Evolutionary conservation across 768 basidiomycete species (phyloP), one percentile per base, ranked within the genome.

Genomic region (Tulasnella calospora): DNA sequence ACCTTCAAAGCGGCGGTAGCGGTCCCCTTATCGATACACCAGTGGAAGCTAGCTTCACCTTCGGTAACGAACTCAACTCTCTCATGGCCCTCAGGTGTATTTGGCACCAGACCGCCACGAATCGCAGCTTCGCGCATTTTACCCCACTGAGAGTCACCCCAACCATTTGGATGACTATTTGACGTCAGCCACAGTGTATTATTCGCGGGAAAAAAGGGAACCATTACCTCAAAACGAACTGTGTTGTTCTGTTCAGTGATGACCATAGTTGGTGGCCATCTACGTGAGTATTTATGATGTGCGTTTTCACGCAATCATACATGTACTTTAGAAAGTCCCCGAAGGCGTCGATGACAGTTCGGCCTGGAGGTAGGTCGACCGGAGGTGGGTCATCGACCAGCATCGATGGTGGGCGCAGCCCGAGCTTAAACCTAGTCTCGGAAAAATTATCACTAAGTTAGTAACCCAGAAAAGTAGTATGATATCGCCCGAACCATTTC

Each of bases 1-100:
- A 82, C 85, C 80, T 81, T 80, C 71, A 86, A 81, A 21, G 81
- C 81, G 72, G 81, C 81, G 36, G 81, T 79, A 0, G 82, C 81
- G 55, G 86, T 80, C 0, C 85, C 86, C 75, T 83, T 84, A 5
- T 83, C 83, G 74, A 89, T 79, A 51, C 87, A 87, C 76, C 84
- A 89, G 79, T 89, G 88, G 17, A 89, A 81, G 81, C 86, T 86
- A 0, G 88, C 89, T 81, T 89, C 89, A 41, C 88, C 88, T 78
- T 89, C 89, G 0, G 87, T 86, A 17, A 89, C 86, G 33, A 89
- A 87, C 27, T 83, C 83, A n/a, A 89, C 81, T 15, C 86, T 85
- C 46, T 82, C 74, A 78, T 85, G 84, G 0, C 86, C 87, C n/a
- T 81, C 82, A 23, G 81, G 78, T 5, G 82, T 84, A 79, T 86